Conservation (phyloP, 192 early-diverging fungal species). For the Paraglomus brasilianum region DNA sequence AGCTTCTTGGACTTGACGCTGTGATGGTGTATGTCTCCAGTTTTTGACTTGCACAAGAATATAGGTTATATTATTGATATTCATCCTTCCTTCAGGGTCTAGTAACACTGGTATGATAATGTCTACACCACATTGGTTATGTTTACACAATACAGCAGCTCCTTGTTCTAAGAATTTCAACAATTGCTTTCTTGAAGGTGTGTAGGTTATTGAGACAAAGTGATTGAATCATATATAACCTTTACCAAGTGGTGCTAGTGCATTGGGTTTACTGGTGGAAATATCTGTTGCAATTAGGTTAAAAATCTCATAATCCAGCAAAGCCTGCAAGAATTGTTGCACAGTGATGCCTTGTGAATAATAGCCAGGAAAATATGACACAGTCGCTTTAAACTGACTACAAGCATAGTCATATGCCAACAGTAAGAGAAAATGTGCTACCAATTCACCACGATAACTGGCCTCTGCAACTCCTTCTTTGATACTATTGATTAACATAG, state of each 20-base stretch:
- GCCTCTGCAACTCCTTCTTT: slow-evolving; percentile 4
- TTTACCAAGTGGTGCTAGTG: background rate
- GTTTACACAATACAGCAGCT: slow-evolving; percentile 2
- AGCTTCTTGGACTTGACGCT: too few species aligned
- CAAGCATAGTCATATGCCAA: background rate
- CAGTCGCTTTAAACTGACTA: background rate
- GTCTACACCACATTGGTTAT: slow-evolving; percentile 5
- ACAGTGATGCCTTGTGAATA: slow-evolving; percentile 7
- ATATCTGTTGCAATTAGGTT: too few species aligned
- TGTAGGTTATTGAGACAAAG: too few species aligned
- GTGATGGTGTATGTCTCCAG: background rate
- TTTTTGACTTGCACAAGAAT: background rate
- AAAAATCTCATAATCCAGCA: background rate
- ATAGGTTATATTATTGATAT: too few species aligned
- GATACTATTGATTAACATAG: background rate
- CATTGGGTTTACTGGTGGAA: too few species aligned
- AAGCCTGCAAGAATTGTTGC: slow-evolving; percentile 1
- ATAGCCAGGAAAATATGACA: background rate
- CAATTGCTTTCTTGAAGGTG: background rate
- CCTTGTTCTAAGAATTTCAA: background rate
- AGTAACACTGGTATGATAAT: slow-evolving; percentile 10
- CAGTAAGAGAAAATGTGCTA: background rate
- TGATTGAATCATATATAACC: background rate
- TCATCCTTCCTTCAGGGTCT: too few species aligned
- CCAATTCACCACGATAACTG: slow-evolving; percentile 1